phyloP scores from a whole-genome alignment of 2,329 filamentous ascomycete species.

The Fusarium luffae region DNA sequence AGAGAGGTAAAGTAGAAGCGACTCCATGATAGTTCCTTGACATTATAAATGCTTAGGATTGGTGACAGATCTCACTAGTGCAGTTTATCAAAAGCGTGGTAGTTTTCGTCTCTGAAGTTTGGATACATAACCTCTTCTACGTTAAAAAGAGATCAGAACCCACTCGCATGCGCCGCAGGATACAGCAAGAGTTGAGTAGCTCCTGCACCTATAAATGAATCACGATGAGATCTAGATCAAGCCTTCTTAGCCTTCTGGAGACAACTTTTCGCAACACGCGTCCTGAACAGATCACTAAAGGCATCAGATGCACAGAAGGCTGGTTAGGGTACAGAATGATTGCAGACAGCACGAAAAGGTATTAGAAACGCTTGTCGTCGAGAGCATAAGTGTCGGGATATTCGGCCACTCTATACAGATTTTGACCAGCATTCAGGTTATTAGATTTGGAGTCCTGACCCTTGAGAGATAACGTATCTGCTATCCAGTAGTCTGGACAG shows the following conservation, averaged over 20 bases:
- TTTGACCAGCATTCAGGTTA: accelerated
- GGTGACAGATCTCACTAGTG: accelerated
- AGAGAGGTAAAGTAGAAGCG: not conserved
- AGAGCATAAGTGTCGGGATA: not conserved
- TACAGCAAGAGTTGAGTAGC: not conserved
- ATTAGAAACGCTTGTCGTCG: not conserved
- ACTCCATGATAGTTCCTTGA: not conserved
- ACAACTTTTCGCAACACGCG: not conserved
- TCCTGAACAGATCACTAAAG: too few species aligned
- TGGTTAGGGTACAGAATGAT: not conserved
- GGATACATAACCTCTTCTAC: not conserved
- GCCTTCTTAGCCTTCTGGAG: not conserved
- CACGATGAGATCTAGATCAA: not conserved
- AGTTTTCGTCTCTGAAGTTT: not conserved
- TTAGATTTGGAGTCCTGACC: accelerated
- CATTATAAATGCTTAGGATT: not conserved
- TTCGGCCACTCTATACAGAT: not conserved
- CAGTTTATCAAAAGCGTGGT: not conserved
- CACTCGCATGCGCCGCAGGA: not conserved
- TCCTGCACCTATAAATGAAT: not conserved
- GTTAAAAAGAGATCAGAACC: not conserved
- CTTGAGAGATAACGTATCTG: not conserved
- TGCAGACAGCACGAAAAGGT: not conserved
- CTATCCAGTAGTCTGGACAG: not conserved
- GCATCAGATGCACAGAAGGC: not conserved